These are phyloP conservation scores for Penicillium sp. DNA, from an alignment of 2,329 filamentous ascomycete genomes.

Conservation along the genomic window DNA sequence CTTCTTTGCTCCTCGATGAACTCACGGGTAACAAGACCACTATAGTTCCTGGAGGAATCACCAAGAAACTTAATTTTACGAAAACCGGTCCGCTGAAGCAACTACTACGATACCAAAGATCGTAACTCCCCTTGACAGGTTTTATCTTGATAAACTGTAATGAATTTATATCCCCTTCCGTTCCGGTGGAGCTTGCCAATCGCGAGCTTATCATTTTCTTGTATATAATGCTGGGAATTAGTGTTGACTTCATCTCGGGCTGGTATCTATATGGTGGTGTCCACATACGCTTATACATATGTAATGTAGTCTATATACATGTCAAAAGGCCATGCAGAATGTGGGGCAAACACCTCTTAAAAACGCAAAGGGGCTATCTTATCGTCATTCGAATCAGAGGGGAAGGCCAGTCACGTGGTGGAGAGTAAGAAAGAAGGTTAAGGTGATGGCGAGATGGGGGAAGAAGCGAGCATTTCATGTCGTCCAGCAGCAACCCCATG, in stretches of 20 bases:
- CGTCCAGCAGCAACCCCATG: neutral
- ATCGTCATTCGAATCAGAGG: neutral
- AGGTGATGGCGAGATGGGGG: too few relatives aligned
- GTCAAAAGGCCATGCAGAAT: neutral
- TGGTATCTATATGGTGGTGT: neutral
- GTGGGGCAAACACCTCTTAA: neutral
- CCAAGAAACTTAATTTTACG: neutral
- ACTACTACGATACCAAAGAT: neutral
- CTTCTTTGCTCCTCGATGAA: neutral
- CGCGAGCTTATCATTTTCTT: neutral
- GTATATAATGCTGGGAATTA: neutral
- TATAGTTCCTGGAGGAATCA: neutral
- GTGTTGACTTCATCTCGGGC: neutral
- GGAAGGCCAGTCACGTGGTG: neutral
- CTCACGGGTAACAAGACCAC: neutral
- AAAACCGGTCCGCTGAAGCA: neutral
- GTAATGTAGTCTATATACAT: constrained; percentile 5
- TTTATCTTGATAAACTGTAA: neutral
- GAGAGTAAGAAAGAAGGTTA: neutral
- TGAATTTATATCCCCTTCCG: neutral
- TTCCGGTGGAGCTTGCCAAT: neutral
- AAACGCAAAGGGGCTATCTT: neutral
- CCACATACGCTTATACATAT: neutral
- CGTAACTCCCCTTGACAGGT: too few relatives aligned
- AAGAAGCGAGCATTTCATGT: neutral